Percentiles rank a stretch among this genome's conserved stretches.
Conservation (phyloP, 2,329 filamentous ascomycete genomes). For the Clarireedia hainanense region DNA sequence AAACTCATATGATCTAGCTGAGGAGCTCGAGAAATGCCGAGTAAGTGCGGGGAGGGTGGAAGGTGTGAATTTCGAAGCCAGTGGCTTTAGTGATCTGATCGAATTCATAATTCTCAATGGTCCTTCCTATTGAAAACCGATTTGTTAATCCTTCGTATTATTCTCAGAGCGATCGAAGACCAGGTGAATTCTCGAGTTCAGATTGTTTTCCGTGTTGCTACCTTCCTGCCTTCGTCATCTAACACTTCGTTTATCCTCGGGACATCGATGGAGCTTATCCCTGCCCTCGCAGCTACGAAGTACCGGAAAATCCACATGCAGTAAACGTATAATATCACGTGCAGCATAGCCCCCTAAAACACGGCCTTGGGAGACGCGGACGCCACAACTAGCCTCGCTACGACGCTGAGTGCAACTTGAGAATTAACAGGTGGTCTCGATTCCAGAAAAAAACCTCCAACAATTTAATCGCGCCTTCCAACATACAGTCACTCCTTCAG, state of each 20-base stretch:
- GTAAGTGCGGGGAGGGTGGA: constrained; percentile 23
- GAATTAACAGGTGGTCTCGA: constrained; percentile 10
- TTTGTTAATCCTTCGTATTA: not conserved
- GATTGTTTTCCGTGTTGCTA: no score
- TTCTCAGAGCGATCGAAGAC: not conserved
- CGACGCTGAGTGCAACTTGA: not conserved
- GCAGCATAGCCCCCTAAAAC: not conserved
- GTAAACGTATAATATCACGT: no score
- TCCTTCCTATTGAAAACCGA: not conserved
- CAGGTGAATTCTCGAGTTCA: no score
- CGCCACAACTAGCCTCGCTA: not conserved
- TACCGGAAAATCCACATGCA: no score
- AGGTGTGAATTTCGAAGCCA: constrained; percentile 25
- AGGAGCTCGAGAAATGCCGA: constrained; percentile 25
- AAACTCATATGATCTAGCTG: constrained; percentile 58
- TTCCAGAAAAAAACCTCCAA: not conserved
- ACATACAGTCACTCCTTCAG: not conserved
- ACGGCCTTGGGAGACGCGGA: not conserved
- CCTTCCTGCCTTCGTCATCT: not conserved
- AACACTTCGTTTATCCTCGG: not conserved
- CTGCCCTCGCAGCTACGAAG: not conserved
- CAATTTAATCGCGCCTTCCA: not conserved
- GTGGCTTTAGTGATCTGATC: constrained; percentile 23
- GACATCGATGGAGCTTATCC: not conserved
- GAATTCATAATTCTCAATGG: constrained; percentile 22